phyloP scores from a whole-genome alignment of 805 yeast species.

The Barnettozyma wickerhamii region DNA sequence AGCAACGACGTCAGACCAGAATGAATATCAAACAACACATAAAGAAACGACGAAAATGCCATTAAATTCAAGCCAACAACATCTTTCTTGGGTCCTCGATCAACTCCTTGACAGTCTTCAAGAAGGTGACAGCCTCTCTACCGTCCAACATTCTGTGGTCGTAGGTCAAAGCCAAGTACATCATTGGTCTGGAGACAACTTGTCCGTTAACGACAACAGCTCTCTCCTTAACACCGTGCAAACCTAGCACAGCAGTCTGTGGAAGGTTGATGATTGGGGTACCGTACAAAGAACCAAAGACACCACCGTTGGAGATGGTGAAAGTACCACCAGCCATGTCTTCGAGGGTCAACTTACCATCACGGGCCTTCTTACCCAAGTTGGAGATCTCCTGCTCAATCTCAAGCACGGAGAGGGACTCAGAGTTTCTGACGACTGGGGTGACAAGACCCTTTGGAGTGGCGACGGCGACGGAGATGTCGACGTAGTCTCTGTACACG shows the following conservation, averaged over 20 bases:
- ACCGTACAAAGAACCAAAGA: constrained; percentile 95
- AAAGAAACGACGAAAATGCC: neutral
- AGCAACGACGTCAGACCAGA: no score
- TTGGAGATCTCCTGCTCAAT: constrained; percentile 81
- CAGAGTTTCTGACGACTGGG: constrained; percentile 96
- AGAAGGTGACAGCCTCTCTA: constrained; percentile 97
- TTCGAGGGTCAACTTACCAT: constrained; percentile 91
- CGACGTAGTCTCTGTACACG: constrained; percentile 94
- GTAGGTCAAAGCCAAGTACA: constrained; percentile 97
- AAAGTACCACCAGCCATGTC: constrained; percentile 99
- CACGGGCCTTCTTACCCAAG: constrained; percentile 92
- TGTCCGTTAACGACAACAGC: constrained; percentile 96
- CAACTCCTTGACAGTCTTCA: constrained; percentile 92
- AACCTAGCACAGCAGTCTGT: constrained; percentile 95
- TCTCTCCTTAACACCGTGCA: constrained; percentile 97
- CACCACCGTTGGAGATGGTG: constrained; percentile 99
- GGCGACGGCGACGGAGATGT: constrained; percentile 94
- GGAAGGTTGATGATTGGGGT: constrained; percentile 98
- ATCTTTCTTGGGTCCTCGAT: constrained; percentile 99
- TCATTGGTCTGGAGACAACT: constrained; percentile 97
- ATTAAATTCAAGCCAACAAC: constrained; percentile 60
- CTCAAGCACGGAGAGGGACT: constrained; percentile 80
- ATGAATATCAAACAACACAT: no score
- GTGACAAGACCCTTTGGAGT: constrained; percentile 99
- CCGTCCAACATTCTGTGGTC: constrained; percentile 98